phyloP scores from a whole-genome alignment of 2,329 filamentous ascomycete species.

The Fusarium hostae region DNA sequence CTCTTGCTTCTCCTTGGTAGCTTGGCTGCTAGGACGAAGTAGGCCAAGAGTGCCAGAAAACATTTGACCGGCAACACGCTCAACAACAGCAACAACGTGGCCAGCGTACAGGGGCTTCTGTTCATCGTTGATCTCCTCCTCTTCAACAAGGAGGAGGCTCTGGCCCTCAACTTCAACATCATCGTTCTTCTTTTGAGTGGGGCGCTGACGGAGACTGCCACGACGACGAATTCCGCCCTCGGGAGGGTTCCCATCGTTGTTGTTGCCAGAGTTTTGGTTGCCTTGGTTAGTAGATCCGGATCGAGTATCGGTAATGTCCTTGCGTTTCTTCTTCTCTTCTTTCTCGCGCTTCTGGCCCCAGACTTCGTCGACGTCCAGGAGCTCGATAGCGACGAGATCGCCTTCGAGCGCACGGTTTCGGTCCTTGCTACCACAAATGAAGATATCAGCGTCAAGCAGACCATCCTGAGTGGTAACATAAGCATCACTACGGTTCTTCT shows the following conservation, averaged over 20 bases:
- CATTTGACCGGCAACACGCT: slow-evolving; percentile 98
- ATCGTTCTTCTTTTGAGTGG: slow-evolving; percentile 99
- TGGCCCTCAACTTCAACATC: slow-evolving; percentile 99
- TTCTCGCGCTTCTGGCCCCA: slow-evolving; percentile 99
- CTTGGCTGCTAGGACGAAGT: slow-evolving; percentile 94
- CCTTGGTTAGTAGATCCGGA: slow-evolving; percentile 79
- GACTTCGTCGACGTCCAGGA: slow-evolving; percentile 97
- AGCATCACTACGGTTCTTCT: slow-evolving; percentile 98
- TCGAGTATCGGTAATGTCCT: slow-evolving; percentile 95
- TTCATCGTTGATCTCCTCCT: slow-evolving; percentile 98
- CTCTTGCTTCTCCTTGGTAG: slow-evolving; percentile 99
- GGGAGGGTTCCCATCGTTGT: slow-evolving; percentile 69
- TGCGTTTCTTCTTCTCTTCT: slow-evolving; percentile 99
- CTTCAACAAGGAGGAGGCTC: slow-evolving; percentile 94
- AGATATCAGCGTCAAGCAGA: slow-evolving; percentile 93
- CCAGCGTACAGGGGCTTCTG: slow-evolving; percentile 97
- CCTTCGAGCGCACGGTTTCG: slow-evolving; percentile 96
- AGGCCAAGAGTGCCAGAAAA: slow-evolving; percentile 96
- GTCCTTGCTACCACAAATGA: slow-evolving; percentile 99
- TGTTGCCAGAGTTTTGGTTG: slow-evolving; percentile 69
- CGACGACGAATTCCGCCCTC: slow-evolving; percentile 92
- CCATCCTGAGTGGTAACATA: slow-evolving; percentile 94
- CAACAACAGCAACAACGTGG: slow-evolving; percentile 96
- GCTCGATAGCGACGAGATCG: slow-evolving; percentile 93
- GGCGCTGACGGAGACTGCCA: slow-evolving; percentile 94